Evolutionary conservation across 2,329 filamentous ascomycete species (phyloP).

Genomic region (Aspergillus brasiliensis): DNA sequence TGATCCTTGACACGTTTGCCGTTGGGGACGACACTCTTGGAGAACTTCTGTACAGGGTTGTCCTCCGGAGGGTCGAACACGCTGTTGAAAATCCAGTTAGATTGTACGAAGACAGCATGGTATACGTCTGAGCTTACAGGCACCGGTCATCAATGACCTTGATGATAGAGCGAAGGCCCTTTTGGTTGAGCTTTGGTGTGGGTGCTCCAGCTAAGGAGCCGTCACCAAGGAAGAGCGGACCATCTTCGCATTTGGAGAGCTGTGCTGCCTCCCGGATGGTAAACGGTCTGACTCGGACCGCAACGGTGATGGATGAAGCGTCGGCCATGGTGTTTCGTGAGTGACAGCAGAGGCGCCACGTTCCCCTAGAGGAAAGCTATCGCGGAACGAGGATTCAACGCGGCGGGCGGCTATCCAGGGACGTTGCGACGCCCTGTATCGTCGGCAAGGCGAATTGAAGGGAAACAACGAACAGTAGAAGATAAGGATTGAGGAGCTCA

Average conservation of each 20-base stretch:
- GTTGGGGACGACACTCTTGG: conserved; percentile 74
- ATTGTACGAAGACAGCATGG: background rate
- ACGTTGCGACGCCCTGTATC: conserved; percentile 22
- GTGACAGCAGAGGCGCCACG: conserved; percentile 10
- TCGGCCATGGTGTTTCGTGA: conserved; percentile 42
- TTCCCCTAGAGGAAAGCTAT: conserved; percentile 25
- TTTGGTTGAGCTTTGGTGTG: conserved; percentile 78
- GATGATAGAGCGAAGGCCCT: conserved; percentile 86
- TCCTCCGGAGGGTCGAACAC: conserved; percentile 98
- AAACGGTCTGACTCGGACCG: conserved; percentile 66
- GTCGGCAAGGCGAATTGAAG: conserved; percentile 17
- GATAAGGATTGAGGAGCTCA: conserved; percentile 14
- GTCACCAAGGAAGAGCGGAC: conserved; percentile 90
- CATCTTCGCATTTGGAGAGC: conserved; percentile 74
- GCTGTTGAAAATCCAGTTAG: conserved; percentile 51
- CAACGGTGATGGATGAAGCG: conserved; percentile 54
- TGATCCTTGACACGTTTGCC: conserved; percentile 97
- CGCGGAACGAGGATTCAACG: conserved; percentile 7
- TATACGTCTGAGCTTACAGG: conserved; percentile 64
- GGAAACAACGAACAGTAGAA: conserved; percentile 15
- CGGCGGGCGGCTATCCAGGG: conserved; percentile 22
- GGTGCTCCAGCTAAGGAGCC: conserved; percentile 88
- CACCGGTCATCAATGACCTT: conserved; percentile 97
- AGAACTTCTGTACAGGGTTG: conserved; percentile 85
- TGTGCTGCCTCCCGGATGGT: conserved; percentile 93